Base-by-base conservation (phyloP, 805 yeast genomes). In the Hanseniaspora guilliermondii region DNA sequence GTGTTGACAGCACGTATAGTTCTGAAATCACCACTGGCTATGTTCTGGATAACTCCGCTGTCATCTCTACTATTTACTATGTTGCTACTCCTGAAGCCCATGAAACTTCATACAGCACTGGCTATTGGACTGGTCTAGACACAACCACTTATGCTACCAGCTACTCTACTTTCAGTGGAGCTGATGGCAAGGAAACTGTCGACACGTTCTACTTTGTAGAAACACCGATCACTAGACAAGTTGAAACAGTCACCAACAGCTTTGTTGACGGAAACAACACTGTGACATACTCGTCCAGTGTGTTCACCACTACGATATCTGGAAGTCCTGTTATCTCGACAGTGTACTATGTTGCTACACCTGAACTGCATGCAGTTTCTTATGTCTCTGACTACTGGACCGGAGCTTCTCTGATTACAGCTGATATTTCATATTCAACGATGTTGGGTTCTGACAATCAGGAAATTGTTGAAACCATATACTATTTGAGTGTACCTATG, bases 1-100 rank as follows among this genome's bases (percentile, higher is more conserved):
- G 32, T 27, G 32, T 27, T 27, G 32, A 27, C 32, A 27, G 32
- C 9, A 27, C 32, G 8, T 27, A 27, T 12, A 27, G 32, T 27
- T 8, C 8, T 27, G 32, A 27, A 27, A 27, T 6, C 32, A 27
- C 32, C 11, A 27, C 32, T 27, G 32, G 32, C 32, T 27, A 8
- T 27, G 32, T 27, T 27, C 9, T 27, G 32, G 9, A 27, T 27
- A 27, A 27, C 32, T 27, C 32, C 9, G 32, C 32, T 14, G 55
- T 57, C 11, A 56, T 57, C 32, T 53, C 56, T 12, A 59, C 60
- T 1, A 40, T 59, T 35, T 59, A 59, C 57, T 48, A 38, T 39
- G 60, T 60, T 19, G 58, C 56, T 22, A 59, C 61, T 4, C 62
- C 61, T 24, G 36, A 53, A 53, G 40, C 24, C 7, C 50, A 53